Evolutionary conservation across 2,329 filamentous ascomycete species (phyloP).

Genomic region (Zymoseptoria tritici): DNA sequence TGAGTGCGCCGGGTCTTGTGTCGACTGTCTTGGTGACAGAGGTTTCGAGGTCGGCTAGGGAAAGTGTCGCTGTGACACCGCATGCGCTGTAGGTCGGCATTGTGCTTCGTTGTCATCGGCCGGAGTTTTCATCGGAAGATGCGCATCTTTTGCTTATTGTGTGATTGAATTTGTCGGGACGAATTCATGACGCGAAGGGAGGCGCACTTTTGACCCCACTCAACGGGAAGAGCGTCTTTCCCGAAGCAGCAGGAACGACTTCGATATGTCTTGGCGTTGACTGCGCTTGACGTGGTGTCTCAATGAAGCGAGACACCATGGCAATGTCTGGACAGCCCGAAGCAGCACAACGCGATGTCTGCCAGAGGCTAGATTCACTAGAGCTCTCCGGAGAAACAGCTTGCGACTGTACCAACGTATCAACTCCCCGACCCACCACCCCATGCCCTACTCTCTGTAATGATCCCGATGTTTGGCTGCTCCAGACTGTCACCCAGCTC

Average conservation of each 20-base stretch:
- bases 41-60: slow-evolving; percentile 16
- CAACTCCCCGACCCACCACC: not conserved
- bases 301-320: not conserved
- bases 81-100: slow-evolving; percentile 27
- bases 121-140: not conserved
- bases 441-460: slow-evolving; percentile 33
- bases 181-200: not conserved
- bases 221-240: not conserved
- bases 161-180: not conserved
- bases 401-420: not conserved
- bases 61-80: slow-evolving; percentile 23
- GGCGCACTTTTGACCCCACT: not conserved
- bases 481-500: slow-evolving; percentile 63
- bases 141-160: not conserved
- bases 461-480: slow-evolving; percentile 39
- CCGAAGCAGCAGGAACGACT: not conserved
- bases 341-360: not conserved
- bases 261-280: not conserved
- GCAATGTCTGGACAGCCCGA: not conserved
- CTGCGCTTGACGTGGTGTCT: not conserved
- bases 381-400: not conserved
- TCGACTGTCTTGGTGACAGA: slow-evolving; percentile 13
- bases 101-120: not conserved
- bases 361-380: not conserved
- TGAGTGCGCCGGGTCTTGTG: slow-evolving; percentile 5